Percentiles rank a stretch among this genome's conserved stretches.
These are phyloP conservation scores for Fistulinella cinereoalba DNA, from an alignment of 1,284 basidiomycete genomes.

Conservation along the genomic window DNA sequence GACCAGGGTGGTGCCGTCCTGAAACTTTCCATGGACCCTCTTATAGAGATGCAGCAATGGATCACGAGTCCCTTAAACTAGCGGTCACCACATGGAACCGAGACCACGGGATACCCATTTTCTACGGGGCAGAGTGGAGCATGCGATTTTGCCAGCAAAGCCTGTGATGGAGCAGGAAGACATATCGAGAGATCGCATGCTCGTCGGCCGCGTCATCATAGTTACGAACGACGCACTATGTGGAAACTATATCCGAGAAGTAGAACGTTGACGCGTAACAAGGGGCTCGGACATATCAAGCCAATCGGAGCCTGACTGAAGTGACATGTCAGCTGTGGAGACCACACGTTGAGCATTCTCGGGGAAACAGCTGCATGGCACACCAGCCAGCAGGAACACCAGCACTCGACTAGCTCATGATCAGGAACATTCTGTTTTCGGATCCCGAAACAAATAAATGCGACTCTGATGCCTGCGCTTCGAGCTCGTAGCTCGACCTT, in stretches of 20 bases:
- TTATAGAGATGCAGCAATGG: conserved; percentile 11
- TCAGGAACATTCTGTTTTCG: not conserved
- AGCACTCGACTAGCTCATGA: not conserved
- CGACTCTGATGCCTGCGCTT: too few relatives aligned
- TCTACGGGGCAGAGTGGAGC: not conserved
- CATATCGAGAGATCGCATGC: not conserved
- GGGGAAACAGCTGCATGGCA: not conserved
- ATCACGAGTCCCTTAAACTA: not conserved
- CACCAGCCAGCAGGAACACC: not conserved
- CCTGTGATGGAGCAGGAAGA: not conserved
- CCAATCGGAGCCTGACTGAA: not conserved
- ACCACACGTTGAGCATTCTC: too few relatives aligned
- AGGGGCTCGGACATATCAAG: not conserved
- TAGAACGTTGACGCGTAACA: not conserved
- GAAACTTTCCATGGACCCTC: not conserved
- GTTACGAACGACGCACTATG: not conserved
- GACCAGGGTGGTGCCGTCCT: not conserved
- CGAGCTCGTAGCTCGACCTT: too few relatives aligned
- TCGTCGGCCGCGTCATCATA: not conserved
- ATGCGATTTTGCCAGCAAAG: conserved; percentile 7
- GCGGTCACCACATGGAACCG: not conserved
- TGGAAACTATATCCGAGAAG: not conserved
- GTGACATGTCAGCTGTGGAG: not conserved
- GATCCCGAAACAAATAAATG: not conserved
- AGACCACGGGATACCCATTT: not conserved